A percentile compares a stretch with the other conserved stretches of the same genome.
These are phyloP conservation scores for Rhodotorula sp. DNA, from an alignment of 1,284 basidiomycete genomes.

Conservation along the genomic window DNA sequence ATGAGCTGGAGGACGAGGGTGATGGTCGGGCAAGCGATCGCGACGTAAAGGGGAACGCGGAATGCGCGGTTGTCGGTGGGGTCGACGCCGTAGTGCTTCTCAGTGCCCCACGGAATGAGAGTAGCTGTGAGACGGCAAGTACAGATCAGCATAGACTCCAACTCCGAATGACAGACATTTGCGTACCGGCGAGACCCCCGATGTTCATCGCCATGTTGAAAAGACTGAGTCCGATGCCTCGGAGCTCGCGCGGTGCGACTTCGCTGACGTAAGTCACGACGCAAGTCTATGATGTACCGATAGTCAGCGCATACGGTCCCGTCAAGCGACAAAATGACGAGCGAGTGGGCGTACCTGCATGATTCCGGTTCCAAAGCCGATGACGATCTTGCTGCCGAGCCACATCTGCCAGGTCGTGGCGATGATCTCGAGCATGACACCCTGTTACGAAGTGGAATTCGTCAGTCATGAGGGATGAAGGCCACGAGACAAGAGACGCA, in stretches of 20 bases:
- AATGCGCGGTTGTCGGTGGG: constrained; percentile 8
- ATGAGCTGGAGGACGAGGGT: constrained; percentile 25
- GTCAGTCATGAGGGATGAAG: background rate
- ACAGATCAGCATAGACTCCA: too few relatives aligned
- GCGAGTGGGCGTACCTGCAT: constrained; percentile 15
- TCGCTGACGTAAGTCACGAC: constrained; percentile 39
- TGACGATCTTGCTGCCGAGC: constrained; percentile 38
- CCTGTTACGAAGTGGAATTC: background rate
- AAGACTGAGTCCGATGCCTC: constrained; percentile 29
- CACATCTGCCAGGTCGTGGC: constrained; percentile 34
- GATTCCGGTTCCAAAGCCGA: constrained; percentile 38
- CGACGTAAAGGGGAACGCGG: constrained; percentile 37
- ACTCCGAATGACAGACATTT: too few relatives aligned
- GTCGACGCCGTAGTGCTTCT: constrained; percentile 14
- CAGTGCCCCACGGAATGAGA: constrained; percentile 32
- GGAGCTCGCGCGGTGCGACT: constrained; percentile 39
- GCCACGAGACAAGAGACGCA: too few relatives aligned
- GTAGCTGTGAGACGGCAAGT: constrained; percentile 16
- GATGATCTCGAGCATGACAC: constrained; percentile 36
- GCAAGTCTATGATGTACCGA: background rate
- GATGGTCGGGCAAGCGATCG: constrained; percentile 32
- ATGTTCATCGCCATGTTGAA: constrained; percentile 30
- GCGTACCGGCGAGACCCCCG: background rate
- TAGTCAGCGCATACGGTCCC: background rate
- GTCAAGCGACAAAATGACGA: too few relatives aligned